Percentiles rank a stretch among this genome's conserved stretches.
Evolutionary conservation across 805 yeast genomes (phyloP).

Genomic region (Suhomyces kilbournensis): DNA sequence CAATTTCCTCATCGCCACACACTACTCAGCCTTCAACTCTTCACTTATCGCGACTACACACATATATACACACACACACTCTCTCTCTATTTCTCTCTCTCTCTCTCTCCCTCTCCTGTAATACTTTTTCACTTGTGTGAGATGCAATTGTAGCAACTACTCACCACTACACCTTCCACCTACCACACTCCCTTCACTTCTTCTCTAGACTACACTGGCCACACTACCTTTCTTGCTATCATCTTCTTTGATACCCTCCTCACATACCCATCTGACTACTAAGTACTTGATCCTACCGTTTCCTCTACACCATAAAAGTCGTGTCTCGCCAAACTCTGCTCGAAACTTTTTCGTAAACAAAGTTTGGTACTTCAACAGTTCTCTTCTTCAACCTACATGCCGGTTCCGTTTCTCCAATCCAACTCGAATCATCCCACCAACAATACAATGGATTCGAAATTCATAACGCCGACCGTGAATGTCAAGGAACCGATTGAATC

Average conservation of each 20-base stretch:
- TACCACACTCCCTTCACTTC: neutral
- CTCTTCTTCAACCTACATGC: constrained; percentile 2
- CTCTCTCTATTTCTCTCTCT: neutral
- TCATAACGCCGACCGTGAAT: constrained; percentile 32
- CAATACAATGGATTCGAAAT: constrained; percentile 15
- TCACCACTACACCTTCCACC: neutral
- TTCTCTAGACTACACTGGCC: neutral
- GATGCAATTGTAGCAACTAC: neutral
- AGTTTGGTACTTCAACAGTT: neutral
- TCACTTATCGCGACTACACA: too few relatives aligned
- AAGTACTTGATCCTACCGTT: too few relatives aligned
- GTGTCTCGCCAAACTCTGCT: constrained; percentile 2
- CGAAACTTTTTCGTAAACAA: constrained; percentile 4
- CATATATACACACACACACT: too few relatives aligned
- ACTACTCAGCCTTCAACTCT: too few relatives aligned
- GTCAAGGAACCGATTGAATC: constrained; percentile 23
- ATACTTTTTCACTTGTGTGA: neutral
- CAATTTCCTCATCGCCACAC: neutral
- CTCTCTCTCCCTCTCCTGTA: neutral
- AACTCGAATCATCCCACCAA: neutral
- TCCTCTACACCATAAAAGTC: neutral
- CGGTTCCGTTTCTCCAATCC: constrained; percentile 3
- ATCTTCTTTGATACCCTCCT: neutral
- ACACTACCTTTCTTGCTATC: too few relatives aligned
- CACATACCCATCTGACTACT: too few relatives aligned